A percentile compares a stretch with the other conserved stretches of the same genome.
These are phyloP conservation scores for Metschnikowia proteae DNA, from an alignment of 805 yeast species.

Conservation along the genomic window DNA sequence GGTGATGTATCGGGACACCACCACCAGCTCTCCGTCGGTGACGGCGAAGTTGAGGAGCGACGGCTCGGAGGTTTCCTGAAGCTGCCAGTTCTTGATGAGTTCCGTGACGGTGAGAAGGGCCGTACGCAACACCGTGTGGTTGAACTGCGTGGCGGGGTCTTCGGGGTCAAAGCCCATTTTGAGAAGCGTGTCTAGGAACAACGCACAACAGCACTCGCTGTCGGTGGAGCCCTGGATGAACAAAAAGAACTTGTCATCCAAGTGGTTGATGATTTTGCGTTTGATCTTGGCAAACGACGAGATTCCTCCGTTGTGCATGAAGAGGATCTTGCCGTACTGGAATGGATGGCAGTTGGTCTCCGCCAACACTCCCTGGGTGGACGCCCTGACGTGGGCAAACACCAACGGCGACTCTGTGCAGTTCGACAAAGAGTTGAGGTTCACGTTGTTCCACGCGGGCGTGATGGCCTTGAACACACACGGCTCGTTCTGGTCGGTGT, in stretches of 20 bases:
- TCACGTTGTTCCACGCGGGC: slow-evolving; percentile 97
- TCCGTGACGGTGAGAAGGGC: slow-evolving; percentile 75
- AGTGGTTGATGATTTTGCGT: slow-evolving; percentile 62
- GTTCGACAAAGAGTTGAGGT: slow-evolving; percentile 77
- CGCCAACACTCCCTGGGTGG: slow-evolving; percentile 88
- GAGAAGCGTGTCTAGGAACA: slow-evolving; percentile 72
- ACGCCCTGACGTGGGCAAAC: slow-evolving; percentile 95
- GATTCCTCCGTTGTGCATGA: slow-evolving; percentile 96
- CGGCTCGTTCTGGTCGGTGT: slow-evolving; percentile 60
- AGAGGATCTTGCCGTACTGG: slow-evolving; percentile 79
- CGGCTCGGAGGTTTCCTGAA: slow-evolving; percentile 58
- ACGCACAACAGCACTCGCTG: slow-evolving; percentile 91
- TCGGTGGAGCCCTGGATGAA: slow-evolving; percentile 92
- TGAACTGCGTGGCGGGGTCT: slow-evolving; percentile 31
- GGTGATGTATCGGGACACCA: slow-evolving; percentile 83
- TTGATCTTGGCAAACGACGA: slow-evolving; percentile 71
- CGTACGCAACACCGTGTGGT: slow-evolving; percentile 55
- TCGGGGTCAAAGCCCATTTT: slow-evolving; percentile 73
- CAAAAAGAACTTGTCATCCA: slow-evolving; percentile 76
- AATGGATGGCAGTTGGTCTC: slow-evolving; percentile 98
- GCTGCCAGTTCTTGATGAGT: slow-evolving; percentile 75
- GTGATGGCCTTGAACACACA: slow-evolving; percentile 94
- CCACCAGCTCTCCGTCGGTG: slow-evolving; percentile 85
- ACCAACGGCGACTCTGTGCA: slow-evolving; percentile 82
- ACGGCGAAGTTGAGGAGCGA: slow-evolving; percentile 90